A percentile compares a stretch with the other conserved stretches of the same genome.
phyloP scores from a whole-genome alignment of 2,329 filamentous ascomycete genomes.

The Ramichloridium luteum region DNA sequence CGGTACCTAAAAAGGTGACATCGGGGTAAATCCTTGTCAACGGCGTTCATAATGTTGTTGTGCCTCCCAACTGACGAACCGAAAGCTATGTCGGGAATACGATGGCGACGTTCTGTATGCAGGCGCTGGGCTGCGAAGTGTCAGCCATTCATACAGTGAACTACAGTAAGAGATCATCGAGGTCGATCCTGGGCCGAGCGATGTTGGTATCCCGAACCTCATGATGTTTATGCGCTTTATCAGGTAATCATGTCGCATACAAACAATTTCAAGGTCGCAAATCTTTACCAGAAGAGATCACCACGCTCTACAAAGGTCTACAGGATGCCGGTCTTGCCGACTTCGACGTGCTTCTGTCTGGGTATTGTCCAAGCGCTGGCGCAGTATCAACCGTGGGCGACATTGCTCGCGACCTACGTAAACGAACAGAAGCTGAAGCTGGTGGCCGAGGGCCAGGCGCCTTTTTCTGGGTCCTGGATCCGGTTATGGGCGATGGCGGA shows the following conservation, averaged over 20 bases:
- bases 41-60: not conserved
- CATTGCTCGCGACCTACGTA: constrained; percentile 64
- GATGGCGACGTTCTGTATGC: constrained; percentile 89
- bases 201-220: not conserved
- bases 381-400: constrained; percentile 72
- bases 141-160: constrained; percentile 92
- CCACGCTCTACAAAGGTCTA: constrained; percentile 71
- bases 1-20: constrained; percentile 44
- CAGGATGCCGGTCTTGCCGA: constrained; percentile 71
- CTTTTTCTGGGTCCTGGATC: constrained; percentile 96
- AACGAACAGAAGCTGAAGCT: constrained; percentile 36
- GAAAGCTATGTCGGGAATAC: constrained; percentile 91
- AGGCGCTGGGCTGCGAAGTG: constrained; percentile 86
- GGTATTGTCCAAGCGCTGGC: constrained; percentile 81
- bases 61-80: not conserved
- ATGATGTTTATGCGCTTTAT: constrained; percentile 3
- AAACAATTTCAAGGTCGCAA: constrained; percentile 75
- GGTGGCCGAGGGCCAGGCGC: no score
- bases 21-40: constrained; percentile 49
- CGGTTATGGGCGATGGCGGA: constrained; percentile 96
- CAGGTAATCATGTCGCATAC: constrained; percentile 94
- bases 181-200: no score
- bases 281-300: constrained; percentile 69
- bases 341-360: constrained; percentile 90
- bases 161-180: constrained; percentile 92